A percentile compares a stretch with the other conserved stretches of the same genome.
These are phyloP conservation scores for Agapanthus africanus DNA, from an alignment of 106 monocot genomes.

Conservation along the genomic window DNA sequence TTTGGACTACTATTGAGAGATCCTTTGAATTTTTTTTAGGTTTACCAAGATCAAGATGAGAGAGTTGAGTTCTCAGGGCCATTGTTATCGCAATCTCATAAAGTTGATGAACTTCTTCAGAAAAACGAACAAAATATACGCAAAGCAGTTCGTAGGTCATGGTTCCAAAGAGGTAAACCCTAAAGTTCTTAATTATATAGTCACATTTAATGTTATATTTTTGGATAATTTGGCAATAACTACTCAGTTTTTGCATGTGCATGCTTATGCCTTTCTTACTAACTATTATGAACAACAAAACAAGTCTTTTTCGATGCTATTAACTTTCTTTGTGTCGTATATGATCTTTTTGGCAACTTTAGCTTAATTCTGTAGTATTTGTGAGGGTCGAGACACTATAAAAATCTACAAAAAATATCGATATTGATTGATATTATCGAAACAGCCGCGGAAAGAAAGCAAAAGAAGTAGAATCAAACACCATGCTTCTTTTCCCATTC, in stretches of 20 bases:
- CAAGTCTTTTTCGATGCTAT: too few species aligned
- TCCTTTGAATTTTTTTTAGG: slow-evolving; percentile 20
- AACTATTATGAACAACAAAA: too few species aligned
- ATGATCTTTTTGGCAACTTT: too few species aligned
- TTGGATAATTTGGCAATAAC: neutral
- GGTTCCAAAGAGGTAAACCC: slow-evolving; percentile 64
- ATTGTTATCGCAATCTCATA: slow-evolving; percentile 41
- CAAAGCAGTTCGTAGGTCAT: slow-evolving; percentile 54
- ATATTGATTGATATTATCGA: neutral
- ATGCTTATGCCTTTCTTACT: neutral
- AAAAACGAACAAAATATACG: slow-evolving; percentile 59
- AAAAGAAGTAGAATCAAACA: slow-evolving; percentile 22
- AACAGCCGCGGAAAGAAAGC: slow-evolving; percentile 34
- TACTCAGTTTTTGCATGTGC: neutral
- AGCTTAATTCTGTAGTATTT: too few species aligned
- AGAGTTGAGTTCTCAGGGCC: slow-evolving; percentile 74
- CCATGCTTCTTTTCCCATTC: neutral
- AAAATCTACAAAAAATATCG: neutral
- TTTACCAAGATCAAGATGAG: slow-evolving; percentile 37
- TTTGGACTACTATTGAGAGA: neutral
- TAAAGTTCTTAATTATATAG: neutral
- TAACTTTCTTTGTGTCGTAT: too few species aligned
- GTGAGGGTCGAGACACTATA: neutral
- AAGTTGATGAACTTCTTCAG: slow-evolving; percentile 53
- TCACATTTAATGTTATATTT: neutral